phyloP scores from a whole-genome alignment of 202 grass and related monocot genomes.

The Elaeis oleifera region DNA sequence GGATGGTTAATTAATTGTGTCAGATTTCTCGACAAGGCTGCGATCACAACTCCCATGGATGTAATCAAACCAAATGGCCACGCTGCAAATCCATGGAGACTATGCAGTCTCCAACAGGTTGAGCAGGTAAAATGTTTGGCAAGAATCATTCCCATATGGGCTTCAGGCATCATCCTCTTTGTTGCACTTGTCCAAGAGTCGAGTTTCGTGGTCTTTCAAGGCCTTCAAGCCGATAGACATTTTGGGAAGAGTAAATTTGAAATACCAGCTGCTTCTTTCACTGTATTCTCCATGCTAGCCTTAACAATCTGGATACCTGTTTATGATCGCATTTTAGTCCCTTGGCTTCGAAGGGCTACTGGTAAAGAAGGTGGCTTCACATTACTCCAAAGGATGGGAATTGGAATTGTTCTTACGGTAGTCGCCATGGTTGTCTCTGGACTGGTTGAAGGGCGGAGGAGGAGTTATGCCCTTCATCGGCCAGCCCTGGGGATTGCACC shows the following conservation, averaged over 20 bases:
- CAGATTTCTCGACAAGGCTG: conserved; percentile 54
- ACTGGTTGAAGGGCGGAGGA: conserved; percentile 33
- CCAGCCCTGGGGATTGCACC: conserved; percentile 38
- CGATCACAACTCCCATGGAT: conserved; percentile 8
- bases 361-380: conserved; percentile 40
- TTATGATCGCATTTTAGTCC: conserved; percentile 57
- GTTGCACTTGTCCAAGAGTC: conserved; percentile 29
- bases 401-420: conserved; percentile 29
- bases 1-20: no score
- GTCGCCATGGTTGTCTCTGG: conserved; percentile 32
- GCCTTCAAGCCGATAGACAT: conserved; percentile 42
- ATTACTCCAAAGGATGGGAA: conserved; percentile 55
- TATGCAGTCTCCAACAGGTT: conserved; percentile 58
- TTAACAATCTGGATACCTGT: conserved; percentile 45
- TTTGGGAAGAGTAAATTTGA: conserved; percentile 26
- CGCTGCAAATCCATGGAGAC: conserved; percentile 24
- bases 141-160: conserved; percentile 55
- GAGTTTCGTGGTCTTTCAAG: conserved; percentile 56
- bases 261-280: conserved; percentile 50
- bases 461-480: conserved; percentile 32
- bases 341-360: conserved; percentile 30
- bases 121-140: conserved; percentile 63
- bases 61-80: neutral
- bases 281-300: conserved; percentile 70
- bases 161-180: conserved; percentile 43